Base-by-base conservation (phyloP, 164 flowering plant genomes). In the Saururus chinensis region DNA sequence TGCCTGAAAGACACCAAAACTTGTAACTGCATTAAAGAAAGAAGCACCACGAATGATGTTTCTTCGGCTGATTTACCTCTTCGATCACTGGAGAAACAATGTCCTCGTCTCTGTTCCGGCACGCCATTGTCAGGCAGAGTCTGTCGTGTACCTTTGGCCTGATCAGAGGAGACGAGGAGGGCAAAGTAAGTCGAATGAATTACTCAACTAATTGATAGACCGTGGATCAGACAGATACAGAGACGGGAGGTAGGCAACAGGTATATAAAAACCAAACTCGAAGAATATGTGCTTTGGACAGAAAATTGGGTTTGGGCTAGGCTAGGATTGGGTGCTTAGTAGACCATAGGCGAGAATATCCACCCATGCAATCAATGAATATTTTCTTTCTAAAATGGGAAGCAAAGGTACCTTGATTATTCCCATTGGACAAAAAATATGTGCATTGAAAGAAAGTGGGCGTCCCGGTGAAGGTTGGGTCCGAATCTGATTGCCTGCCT, bases 201-300 rank as follows among this genome's bases (percentile, higher is more conserved):
- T 6, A 30, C 37, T 30, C 37, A 30, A 30, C 37, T 30, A 2
- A 30, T n/a, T n/a, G n/a, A n/a, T n/a, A n/a, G n/a, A n/a, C n/a
- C n/a, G n/a, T n/a, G n/a, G n/a, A n/a, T 30, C 37, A 55, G 30
- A 24, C 30, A 55, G 17, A 55, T 30, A 23, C 9, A 1, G 58
- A 24, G 35, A 24, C 19, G 6, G 25, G 17, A 55, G 58, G 35
- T 0, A 17, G 26, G 26, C 14, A 13, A 13, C 9, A 4, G 37
- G 8, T 12, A n/a, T 19, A 53, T n/a, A 19, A 23, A n/a, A 20
- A 19, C 21, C 17, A 55, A 55, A 55, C 35, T 0, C 6, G 6
- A 55, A 19, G 58, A 55, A 55, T 24, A 55, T 55, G 58, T 55
- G 58, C 58, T 24, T 55, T 55, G 58, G 35, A 21, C 13, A 55